These are phyloP conservation scores for Dendrobium officinale DNA, from an alignment of 106 monocot species.

Conservation along the genomic window DNA sequence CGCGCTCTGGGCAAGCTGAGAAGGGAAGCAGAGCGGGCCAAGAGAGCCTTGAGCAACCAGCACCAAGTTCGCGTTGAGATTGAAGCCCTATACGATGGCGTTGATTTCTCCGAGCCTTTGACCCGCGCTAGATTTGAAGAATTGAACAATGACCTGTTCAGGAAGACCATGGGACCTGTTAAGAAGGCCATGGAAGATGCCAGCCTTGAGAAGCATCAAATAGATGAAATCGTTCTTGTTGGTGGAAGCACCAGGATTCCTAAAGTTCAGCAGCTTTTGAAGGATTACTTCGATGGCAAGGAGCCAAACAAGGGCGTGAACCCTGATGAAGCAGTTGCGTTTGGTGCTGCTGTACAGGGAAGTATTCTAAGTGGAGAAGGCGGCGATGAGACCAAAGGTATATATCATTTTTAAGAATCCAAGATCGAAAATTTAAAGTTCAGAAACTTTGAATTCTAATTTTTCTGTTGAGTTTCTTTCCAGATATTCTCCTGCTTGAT, in stretches of 20 bases:
- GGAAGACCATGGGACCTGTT: slow-evolving; percentile 29
- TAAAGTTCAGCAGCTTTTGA: slow-evolving; percentile 36
- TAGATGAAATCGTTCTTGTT: slow-evolving; percentile 32
- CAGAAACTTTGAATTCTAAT: not conserved
- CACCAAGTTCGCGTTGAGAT: slow-evolving; percentile 33
- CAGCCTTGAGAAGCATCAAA: slow-evolving; percentile 28
- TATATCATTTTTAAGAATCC: not conserved
- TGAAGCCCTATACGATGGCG: slow-evolving; percentile 24
- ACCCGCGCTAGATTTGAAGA: slow-evolving; percentile 29
- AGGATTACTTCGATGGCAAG: slow-evolving; percentile 32
- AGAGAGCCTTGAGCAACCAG: slow-evolving; percentile 36
- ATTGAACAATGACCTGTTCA: slow-evolving; percentile 32
- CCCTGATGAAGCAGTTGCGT: slow-evolving; percentile 32
- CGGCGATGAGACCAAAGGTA: slow-evolving; percentile 34
- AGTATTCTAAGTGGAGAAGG: slow-evolving; percentile 33
- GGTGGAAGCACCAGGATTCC: slow-evolving; percentile 35
- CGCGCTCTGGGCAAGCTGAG: slow-evolving; percentile 36
- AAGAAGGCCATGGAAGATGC: slow-evolving; percentile 34
- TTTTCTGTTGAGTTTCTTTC: not conserved
- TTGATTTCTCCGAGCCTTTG: slow-evolving; percentile 28
- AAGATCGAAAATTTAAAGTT: not conserved
- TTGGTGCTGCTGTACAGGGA: slow-evolving; percentile 27
- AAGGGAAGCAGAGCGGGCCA: slow-evolving; percentile 33
- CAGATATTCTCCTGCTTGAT: slow-evolving; percentile 28
- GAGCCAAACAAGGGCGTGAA: slow-evolving; percentile 33